Base-by-base conservation (phyloP, 176 grass and related monocot species). In the Carex scoparia region DNA sequence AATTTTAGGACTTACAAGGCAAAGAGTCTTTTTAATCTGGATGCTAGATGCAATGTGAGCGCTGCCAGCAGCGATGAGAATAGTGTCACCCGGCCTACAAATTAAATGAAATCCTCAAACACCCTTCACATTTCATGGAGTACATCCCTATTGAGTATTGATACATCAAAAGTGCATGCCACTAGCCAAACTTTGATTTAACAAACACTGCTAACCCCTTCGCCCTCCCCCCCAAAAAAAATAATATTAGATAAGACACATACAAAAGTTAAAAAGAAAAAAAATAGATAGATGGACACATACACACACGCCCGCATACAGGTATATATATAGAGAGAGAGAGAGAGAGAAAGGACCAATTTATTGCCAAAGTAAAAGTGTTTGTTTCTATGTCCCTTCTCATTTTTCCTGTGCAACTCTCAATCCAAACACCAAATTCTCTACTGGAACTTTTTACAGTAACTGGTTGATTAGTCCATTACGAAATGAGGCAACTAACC, bases 61-160 rank as follows among this genome's bases (percentile, higher is more conserved):
- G 49, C 87, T 81, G 88, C 96, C 93, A 31, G 93, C 75, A 79
- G 90, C 68, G 86, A 99, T 92, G 69, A 99, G 87, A 92, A 99
- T 99, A 70, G 93, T 95, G 79, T 99, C 96, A 81, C 96, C 96
- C 31, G 93, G 96, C 88, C 96, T 99, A 90, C 81, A 95, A 87
- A 44, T 61, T 13, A 75, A 86, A 10, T 71, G 3, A 65, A 85
- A 60, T 65, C 53, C 75, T 86, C 64, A 65, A 65, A 65, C 14
- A 14, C 69, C 40, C 15, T 64, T 72, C 62, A 27, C 58, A 65
- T 61, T 9, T 63, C 5, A 71, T 81, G 12, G 5, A 42, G 53
- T 7, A 76, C n/a, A 32, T 57, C 27, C 32, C 0, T 33, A 78
- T 58, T 58, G 9, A 9, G 57, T 33, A 78, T 58, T 58, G 9